Base-by-base conservation (phyloP, 1,284 basidiomycete genomes). In the Apiotrichum sp. region DNA sequence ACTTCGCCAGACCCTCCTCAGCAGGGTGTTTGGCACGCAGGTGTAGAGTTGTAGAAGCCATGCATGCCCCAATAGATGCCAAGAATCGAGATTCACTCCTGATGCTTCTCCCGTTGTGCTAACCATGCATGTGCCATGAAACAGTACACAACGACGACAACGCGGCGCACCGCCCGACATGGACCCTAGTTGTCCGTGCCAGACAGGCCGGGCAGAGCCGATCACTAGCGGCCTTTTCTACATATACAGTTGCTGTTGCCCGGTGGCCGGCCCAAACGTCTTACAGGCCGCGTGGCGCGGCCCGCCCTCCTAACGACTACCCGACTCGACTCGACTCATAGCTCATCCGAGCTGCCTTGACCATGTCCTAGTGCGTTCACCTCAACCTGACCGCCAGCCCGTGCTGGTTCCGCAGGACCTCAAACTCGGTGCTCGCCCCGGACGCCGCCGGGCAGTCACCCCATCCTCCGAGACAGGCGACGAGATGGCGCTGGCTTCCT, bases 401-500 rank as follows among this genome's bases (percentile, higher is more conserved):
- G 45, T 51, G 36, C 50, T 44, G 14, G 35, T 41, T 46, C 36
- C 47, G 40, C 7, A 55, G 5, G 16, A 58, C 53, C 38, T 52
- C 41, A 22, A 42, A 54, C 7, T 35, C 50, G 11, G 22, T 32
- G 34, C 14, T 46, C 9, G 46, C 45, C 33, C 38, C 44, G 29
- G 32, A 36, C n/a, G 56, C n/a, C 8, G 67, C 50, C 11, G 58
- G 58, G 50, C 70, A 70, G 58, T 76, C 65, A 1, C 75, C 75
- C 56, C 62, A 72, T n/a, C 75, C 75, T n/a, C 75, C 75, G 13
- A 76, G 62, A 6, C 59, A 62, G 4, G 62, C 62, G 10, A 74
- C 70, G 3, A 76, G 57, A 39, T 65, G 66, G 36, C 75, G 56
- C 63, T 72, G 73, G 40, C 63, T 66, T 1, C 89, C 88, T 14